Percentiles rank a stretch among this genome's conserved stretches.
Conservation (phyloP, 2,329 filamentous ascomycete genomes). For the Diaporthe ampelina region DNA sequence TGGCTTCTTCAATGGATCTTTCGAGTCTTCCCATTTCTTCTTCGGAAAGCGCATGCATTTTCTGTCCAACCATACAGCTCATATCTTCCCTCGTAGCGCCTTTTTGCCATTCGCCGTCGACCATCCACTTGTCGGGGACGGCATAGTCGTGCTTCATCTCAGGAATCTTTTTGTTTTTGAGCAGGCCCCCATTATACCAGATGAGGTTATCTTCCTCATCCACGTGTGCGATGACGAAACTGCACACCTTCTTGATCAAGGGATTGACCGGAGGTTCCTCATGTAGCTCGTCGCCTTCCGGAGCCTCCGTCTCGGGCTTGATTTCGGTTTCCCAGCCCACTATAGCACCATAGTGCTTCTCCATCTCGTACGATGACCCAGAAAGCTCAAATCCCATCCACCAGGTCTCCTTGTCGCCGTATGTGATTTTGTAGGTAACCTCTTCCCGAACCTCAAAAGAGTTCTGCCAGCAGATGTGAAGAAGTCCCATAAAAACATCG, state of each 20-base stretch:
- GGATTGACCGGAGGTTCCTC: background rate
- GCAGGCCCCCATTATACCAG: constrained; percentile 60
- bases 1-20: constrained; percentile 43
- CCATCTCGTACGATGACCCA: constrained; percentile 55
- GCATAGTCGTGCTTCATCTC: constrained; percentile 48
- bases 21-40: constrained; percentile 35
- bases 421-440: constrained; percentile 56
- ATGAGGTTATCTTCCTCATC: constrained; percentile 54
- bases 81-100: constrained; percentile 50
- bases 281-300: background rate
- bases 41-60: constrained; percentile 30
- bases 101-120: constrained; percentile 55
- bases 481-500: constrained; percentile 54
- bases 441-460: constrained; percentile 54
- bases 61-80: constrained; percentile 54
- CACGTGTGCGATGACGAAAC: constrained; percentile 58
- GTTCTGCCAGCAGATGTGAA: constrained; percentile 62
- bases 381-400: constrained; percentile 60
- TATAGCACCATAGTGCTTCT: constrained; percentile 57
- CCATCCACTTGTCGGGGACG: constrained; percentile 57
- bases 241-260: constrained; percentile 51
- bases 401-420: constrained; percentile 62
- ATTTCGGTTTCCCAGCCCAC: constrained; percentile 50
- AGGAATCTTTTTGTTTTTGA: constrained; percentile 55
- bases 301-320: background rate